Conservation (phyloP, 2,329 filamentous ascomycete genomes). For the Neonectria ditissima region DNA sequence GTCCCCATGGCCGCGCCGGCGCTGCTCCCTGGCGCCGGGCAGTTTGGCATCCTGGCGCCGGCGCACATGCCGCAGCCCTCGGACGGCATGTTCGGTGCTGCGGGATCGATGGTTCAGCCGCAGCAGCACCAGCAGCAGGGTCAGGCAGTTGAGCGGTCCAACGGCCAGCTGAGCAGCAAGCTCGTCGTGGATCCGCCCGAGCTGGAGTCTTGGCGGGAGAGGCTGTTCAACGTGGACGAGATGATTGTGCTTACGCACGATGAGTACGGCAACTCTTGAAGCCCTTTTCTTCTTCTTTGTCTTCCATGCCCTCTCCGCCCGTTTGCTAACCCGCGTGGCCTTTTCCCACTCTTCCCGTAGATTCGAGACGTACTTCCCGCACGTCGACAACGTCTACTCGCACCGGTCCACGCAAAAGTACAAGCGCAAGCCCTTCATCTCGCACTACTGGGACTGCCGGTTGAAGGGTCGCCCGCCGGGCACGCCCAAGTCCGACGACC, state of each 20-base stretch:
- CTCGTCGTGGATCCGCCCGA: slow-evolving; percentile 75
- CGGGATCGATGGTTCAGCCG: neutral
- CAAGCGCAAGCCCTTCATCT: slow-evolving; percentile 85
- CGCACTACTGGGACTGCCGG: slow-evolving; percentile 87
- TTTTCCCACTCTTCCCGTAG: slow-evolving; percentile 53
- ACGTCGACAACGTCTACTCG: slow-evolving; percentile 87
- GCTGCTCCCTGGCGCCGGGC: slow-evolving; percentile 43
- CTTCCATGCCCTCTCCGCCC: neutral
- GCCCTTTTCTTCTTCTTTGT: too few relatives aligned
- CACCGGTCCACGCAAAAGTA: slow-evolving; percentile 85
- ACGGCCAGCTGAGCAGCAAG: slow-evolving; percentile 66
- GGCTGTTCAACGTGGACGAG: slow-evolving; percentile 80
- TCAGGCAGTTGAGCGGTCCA: slow-evolving; percentile 47
- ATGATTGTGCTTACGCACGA: slow-evolving; percentile 79
- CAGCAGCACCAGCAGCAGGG: slow-evolving; percentile 10
- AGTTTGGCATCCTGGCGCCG: slow-evolving; percentile 61
- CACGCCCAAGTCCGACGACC: slow-evolving; percentile 82
- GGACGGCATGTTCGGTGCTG: slow-evolving; percentile 19
- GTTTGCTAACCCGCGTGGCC: slow-evolving; percentile 28
- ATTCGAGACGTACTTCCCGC: slow-evolving; percentile 84
- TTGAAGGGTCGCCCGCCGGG: slow-evolving; percentile 83
- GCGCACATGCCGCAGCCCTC: slow-evolving; percentile 36
- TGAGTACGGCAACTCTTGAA: slow-evolving; percentile 64
- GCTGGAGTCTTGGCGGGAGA: slow-evolving; percentile 76
- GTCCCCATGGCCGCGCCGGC: slow-evolving; percentile 10